phyloP scores from a whole-genome alignment of 768 basidiomycete species.

The Podaxis rugospora region DNA sequence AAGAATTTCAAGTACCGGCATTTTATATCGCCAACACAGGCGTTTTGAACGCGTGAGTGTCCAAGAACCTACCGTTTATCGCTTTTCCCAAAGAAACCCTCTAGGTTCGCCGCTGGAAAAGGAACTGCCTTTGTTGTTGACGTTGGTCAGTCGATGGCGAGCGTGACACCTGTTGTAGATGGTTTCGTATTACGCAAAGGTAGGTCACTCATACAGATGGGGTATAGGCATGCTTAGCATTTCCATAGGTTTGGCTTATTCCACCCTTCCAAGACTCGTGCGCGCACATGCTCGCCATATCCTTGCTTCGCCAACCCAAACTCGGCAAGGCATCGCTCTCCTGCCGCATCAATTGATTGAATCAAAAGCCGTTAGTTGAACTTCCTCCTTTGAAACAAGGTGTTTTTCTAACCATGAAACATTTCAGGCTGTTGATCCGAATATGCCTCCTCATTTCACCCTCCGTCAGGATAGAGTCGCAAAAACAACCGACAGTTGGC shows the following conservation, averaged over 20 bases:
- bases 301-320: slow-evolving; percentile 44
- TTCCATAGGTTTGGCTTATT: slow-evolving; percentile 66
- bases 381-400: not conserved
- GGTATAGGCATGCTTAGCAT: not conserved
- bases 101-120: slow-evolving; percentile 92
- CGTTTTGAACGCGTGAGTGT: slow-evolving; percentile 83
- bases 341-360: slow-evolving; percentile 86
- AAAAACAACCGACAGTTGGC: slow-evolving; percentile 80
- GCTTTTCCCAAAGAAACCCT: not conserved
- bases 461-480: slow-evolving; percentile 71
- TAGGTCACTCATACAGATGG: slow-evolving; percentile 18
- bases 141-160: slow-evolving; percentile 83
- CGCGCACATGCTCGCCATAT: slow-evolving; percentile 73
- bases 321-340: slow-evolving; percentile 61
- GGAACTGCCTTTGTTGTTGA: slow-evolving; percentile 97
- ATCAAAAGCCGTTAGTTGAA: slow-evolving; percentile 56
- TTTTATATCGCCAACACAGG: slow-evolving; percentile 96
- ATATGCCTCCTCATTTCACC: slow-evolving; percentile 57
- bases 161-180: slow-evolving; percentile 93
- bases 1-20: slow-evolving; percentile 90
- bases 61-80: not conserved
- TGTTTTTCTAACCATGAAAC: slow-evolving; percentile 3
- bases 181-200: slow-evolving; percentile 98
- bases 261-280: slow-evolving; percentile 74
- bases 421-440: slow-evolving; percentile 66